Evolutionary conservation across 2,329 filamentous ascomycete species (phyloP).

Genomic region (Calonectria hawksworthii): DNA sequence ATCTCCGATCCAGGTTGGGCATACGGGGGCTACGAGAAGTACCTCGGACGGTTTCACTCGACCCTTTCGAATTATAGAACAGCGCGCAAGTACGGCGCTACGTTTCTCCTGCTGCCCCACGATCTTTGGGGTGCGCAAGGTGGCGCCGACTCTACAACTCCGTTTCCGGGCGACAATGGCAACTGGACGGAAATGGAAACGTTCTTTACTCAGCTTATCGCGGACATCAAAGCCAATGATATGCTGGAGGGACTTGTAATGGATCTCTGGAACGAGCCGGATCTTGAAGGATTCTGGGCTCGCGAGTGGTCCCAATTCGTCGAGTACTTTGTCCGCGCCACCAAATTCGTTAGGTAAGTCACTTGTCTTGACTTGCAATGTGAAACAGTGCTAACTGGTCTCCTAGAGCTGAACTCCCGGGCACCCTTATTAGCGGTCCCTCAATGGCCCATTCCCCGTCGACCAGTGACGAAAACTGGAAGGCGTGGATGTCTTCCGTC

Average conservation of each 20-base stretch:
- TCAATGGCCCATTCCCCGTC: background rate
- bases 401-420: background rate
- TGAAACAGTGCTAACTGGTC: background rate
- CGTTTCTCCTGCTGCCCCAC: background rate
- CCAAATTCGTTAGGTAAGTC: background rate
- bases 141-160: background rate
- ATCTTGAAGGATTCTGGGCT: background rate
- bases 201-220: background rate
- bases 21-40: background rate
- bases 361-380: background rate
- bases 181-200: background rate
- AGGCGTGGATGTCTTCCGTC: background rate
- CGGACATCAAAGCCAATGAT: background rate
- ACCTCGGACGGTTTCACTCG: background rate
- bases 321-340: background rate
- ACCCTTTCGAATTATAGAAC: background rate
- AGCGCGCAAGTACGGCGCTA: background rate
- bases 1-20: background rate
- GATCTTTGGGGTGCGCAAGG: background rate
- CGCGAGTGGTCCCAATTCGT: background rate
- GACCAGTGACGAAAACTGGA: background rate
- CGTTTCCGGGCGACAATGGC: background rate
- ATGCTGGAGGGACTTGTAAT: slow-evolving; percentile 2
- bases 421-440: background rate
- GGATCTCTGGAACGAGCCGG: slow-evolving; percentile 8